Percentiles rank a stretch among this genome's conserved stretches.
phyloP scores from a whole-genome alignment of 1,284 basidiomycete genomes.

The Rhodotorula glutinis region DNA sequence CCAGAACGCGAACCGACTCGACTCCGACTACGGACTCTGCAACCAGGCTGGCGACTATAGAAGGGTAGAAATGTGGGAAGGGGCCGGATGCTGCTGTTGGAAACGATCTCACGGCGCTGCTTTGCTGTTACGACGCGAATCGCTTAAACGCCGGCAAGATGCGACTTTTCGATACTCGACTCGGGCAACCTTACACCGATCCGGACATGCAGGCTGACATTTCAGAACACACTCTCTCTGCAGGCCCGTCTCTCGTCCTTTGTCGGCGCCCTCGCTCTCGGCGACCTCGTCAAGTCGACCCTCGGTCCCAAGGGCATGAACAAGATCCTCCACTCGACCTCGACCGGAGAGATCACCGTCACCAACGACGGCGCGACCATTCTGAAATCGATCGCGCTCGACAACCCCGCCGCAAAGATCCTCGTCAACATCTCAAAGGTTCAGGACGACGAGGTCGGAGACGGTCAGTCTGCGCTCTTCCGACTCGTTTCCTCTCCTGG shows the following conservation, averaged over 20 bases:
- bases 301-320: constrained; percentile 81
- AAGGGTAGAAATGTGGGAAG: too few species aligned
- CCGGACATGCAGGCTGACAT: too few species aligned
- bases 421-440: constrained; percentile 99
- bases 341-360: constrained; percentile 89
- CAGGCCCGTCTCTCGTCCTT: constrained; percentile 88
- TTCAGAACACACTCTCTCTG: too few species aligned
- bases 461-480: constrained; percentile 57
- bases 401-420: constrained; percentile 98
- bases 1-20: too few species aligned
- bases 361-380: constrained; percentile 99
- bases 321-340: constrained; percentile 81
- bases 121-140: too few species aligned
- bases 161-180: too few species aligned
- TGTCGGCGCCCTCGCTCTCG: constrained; percentile 92
- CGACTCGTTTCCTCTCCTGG: neutral
- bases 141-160: too few species aligned
- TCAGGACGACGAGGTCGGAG: constrained; percentile 98
- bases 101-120: too few species aligned
- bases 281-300: constrained; percentile 97
- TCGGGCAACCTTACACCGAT: too few species aligned
- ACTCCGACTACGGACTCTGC: too few species aligned
- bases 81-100: too few species aligned
- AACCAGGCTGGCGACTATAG: too few species aligned
- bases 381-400: constrained; percentile 92